Evolutionary conservation across 2,329 filamentous ascomycete genomes (phyloP).

Genomic region (Epicoccum sorghinum): DNA sequence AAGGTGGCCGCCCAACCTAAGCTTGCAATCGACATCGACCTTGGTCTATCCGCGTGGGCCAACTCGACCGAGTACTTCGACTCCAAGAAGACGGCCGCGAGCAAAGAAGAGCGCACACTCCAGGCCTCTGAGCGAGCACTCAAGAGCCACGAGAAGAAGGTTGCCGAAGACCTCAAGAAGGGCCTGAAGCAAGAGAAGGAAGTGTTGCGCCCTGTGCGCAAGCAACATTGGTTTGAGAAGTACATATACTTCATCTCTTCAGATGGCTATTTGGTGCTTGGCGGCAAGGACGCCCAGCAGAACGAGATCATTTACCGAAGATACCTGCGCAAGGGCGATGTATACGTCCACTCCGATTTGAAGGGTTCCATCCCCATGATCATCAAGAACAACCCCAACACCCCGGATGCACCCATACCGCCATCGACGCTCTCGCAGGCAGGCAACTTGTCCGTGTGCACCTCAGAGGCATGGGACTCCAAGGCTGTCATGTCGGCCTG

Average conservation of each 20-base stretch:
- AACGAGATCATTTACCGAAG: slow-evolving; percentile 89
- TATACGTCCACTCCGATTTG: slow-evolving; percentile 90
- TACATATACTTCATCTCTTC: slow-evolving; percentile 95
- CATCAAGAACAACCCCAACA: slow-evolving; percentile 83
- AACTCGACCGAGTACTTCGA: slow-evolving; percentile 94
- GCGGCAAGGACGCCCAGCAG: slow-evolving; percentile 85
- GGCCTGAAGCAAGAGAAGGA: slow-evolving; percentile 91
- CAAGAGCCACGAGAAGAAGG: slow-evolving; percentile 89
- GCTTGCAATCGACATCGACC: slow-evolving; percentile 82
- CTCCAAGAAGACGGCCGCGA: slow-evolving; percentile 80
- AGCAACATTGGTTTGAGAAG: slow-evolving; percentile 95
- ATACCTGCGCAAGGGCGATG: slow-evolving; percentile 84
- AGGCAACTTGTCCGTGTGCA: slow-evolving; percentile 81
- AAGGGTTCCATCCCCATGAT: slow-evolving; percentile 83
- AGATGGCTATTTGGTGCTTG: slow-evolving; percentile 91
- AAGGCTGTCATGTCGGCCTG: slow-evolving; percentile 95
- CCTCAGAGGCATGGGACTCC: slow-evolving; percentile 91
- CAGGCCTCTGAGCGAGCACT: slow-evolving; percentile 82
- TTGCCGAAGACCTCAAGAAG: slow-evolving; percentile 82
- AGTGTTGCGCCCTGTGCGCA: slow-evolving; percentile 79
- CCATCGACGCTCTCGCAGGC: slow-evolving; percentile 91
- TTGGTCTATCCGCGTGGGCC: slow-evolving; percentile 80
- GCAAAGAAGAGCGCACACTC: slow-evolving; percentile 86
- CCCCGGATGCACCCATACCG: slow-evolving; percentile 83
- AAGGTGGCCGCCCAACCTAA: slow-evolving; percentile 48